A percentile compares a stretch with the other conserved stretches of the same genome.
Conservation (phyloP, 352 stramenopile genomes). For the Globisporangium spinosum region DNA sequence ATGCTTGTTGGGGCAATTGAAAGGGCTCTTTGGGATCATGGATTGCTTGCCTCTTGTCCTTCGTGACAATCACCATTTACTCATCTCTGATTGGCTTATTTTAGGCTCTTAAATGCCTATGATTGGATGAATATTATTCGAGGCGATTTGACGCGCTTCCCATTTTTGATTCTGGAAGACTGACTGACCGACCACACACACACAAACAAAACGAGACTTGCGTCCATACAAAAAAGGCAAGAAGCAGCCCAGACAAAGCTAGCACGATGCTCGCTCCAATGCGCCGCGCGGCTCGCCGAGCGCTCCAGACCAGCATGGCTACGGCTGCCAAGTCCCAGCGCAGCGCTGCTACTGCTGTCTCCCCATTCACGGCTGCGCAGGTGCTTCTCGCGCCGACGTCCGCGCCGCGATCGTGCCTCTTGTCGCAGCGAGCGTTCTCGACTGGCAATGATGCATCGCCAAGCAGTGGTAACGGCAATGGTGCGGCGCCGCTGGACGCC, state of each 20-base stretch:
- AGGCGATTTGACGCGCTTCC: not conserved
- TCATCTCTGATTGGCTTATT: not conserved
- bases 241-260: not conserved
- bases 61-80: not conserved
- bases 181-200: not conserved
- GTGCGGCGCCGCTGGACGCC: conserved; percentile 13
- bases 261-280: conserved; percentile 10
- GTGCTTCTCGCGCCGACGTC: not conserved
- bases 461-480: not conserved
- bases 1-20: not conserved
- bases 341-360: not conserved
- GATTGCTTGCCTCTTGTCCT: not conserved
- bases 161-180: conserved; percentile 3
- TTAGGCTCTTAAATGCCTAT: not conserved
- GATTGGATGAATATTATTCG: not conserved
- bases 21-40: conserved; percentile 4
- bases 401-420: not conserved
- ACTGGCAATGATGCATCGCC: conserved; percentile 3
- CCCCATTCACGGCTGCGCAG: not conserved
- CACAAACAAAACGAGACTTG: not conserved
- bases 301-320: not conserved
- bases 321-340: not conserved
- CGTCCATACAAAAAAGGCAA: conserved; percentile 1
- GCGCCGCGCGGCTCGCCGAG: conserved; percentile 11
- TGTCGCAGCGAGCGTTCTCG: not conserved